Evolutionary conservation across 2,329 filamentous ascomycete species (phyloP), one percentile per base, ranked within the genome.

Genomic region (Periconia sp.): DNA sequence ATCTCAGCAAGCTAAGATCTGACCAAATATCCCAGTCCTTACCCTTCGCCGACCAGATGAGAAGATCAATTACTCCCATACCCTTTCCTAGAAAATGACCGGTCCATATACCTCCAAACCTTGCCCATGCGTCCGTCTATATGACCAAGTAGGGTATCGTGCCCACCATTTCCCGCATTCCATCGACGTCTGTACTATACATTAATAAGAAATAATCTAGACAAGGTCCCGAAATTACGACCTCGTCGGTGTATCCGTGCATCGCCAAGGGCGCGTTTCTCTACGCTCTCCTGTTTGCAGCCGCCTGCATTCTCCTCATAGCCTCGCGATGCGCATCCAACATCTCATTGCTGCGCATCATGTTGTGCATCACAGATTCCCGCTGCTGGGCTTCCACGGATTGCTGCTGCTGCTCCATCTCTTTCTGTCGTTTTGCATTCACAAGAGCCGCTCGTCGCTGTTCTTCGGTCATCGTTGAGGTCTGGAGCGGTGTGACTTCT

Each of bases 291-390:
- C 62, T 68, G 49, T 80, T 81, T 0, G 79, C 81, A 35, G 73
- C 69, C 11, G 78, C 77, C 65, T 96, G 91, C 85, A 96, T 87
- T 66, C 79, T 85, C 50, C 87, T 79, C 81, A 96, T 80, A 1
- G 87, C 88, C 51, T 92, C 86, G 15, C 87, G 80, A 66, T 96
- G 92, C 16, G 85, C 79, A 32, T 88, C 86, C 37, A 88, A 76
- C 75, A 95, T 81, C 51, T 87, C 83, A 0, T 86, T 85, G 12
- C 82, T 84, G 40, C 89, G 79, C 87, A 95, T 94, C 52, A 83
- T 79, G 66, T 86, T 83, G 52, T 90, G 87, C 57, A 90, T 84
- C 25, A 78, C 78, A 36, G 80, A 80, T 11, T 88, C 83, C 5
- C 78, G 75, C 40, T 80, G 75, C 50, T 83, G 78, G 52, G 79